phyloP scores from a whole-genome alignment of 2,329 filamentous ascomycete genomes.

The Chaetomiaceae sp. region DNA sequence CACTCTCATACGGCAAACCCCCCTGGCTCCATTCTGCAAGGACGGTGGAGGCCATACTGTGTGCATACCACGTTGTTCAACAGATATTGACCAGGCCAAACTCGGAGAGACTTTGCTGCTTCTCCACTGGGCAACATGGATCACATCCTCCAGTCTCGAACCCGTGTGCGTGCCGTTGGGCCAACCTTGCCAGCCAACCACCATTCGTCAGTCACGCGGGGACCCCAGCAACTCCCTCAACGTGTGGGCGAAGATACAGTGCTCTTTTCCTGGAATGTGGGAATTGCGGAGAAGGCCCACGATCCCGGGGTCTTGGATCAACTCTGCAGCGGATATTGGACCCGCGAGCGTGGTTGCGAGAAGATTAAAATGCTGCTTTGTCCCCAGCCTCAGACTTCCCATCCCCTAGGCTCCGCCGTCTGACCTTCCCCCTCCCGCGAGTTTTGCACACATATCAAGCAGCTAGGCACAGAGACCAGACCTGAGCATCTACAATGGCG shows the following conservation, averaged over 20 bases:
- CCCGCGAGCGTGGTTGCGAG: conserved; percentile 11
- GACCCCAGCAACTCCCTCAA: too few relatives aligned
- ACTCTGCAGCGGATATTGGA: conserved; percentile 11
- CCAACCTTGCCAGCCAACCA: neutral
- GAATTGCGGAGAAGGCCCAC: neutral
- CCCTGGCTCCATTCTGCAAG: neutral
- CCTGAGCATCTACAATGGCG: conserved; percentile 13
- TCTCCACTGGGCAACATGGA: neutral
- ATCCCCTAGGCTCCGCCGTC: neutral
- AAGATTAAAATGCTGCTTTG: conserved; percentile 8
- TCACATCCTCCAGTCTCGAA: neutral
- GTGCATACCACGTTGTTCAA: neutral
- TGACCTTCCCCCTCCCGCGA: neutral
- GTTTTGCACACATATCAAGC: neutral
- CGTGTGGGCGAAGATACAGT: neutral
- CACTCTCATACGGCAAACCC: too few relatives aligned
- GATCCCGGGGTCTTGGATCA: conserved; percentile 14
- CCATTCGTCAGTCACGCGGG: too few relatives aligned
- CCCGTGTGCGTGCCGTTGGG: neutral
- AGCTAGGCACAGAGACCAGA: neutral
- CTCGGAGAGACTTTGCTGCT: neutral
- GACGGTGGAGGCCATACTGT: neutral
- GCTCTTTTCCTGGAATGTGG: conserved; percentile 7
- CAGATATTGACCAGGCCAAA: neutral
- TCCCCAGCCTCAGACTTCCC: neutral